Evolutionary conservation across 2,329 filamentous ascomycete genomes (phyloP).

Genomic region (Microcyclosporella mali): DNA sequence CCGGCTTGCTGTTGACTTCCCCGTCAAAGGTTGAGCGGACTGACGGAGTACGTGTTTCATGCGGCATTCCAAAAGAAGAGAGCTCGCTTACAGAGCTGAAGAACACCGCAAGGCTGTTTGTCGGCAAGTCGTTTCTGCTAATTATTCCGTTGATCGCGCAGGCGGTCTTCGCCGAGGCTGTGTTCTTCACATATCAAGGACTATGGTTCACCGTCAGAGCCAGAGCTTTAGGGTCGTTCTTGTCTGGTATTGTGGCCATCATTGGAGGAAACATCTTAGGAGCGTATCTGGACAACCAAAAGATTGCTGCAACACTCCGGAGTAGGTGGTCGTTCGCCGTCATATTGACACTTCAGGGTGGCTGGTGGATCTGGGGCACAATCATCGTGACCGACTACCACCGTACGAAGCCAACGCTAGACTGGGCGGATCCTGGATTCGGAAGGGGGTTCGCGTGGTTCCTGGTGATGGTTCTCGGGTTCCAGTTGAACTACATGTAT

Average conservation of each 20-base stretch:
- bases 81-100: conserved; percentile 55
- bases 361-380: conserved; percentile 67
- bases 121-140: conserved; percentile 57
- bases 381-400: conserved; percentile 58
- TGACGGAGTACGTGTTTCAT: conserved; percentile 57
- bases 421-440: conserved; percentile 61
- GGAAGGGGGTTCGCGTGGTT: conserved; percentile 62
- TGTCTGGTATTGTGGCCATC: conserved; percentile 62
- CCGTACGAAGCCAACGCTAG: conserved; percentile 53
- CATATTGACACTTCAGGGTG: conserved; percentile 56
- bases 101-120: conserved; percentile 53
- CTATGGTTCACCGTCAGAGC: conserved; percentile 66
- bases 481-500: conserved; percentile 69
- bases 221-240: conserved; percentile 63
- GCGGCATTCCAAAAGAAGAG: conserved; percentile 48
- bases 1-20: conserved; percentile 55
- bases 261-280: conserved; percentile 61
- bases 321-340: conserved; percentile 50
- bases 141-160: conserved; percentile 64
- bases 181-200: conserved; percentile 58
- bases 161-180: conserved; percentile 64
- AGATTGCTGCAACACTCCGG: conserved; percentile 49
- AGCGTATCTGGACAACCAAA: conserved; percentile 55
- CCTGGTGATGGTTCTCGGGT: conserved; percentile 59
- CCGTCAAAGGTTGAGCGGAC: conserved; percentile 59